A percentile compares a stretch with the other conserved stretches of the same genome.
phyloP scores from a whole-genome alignment of 2,329 filamentous ascomycete species.

The Fusarium kyushuense region DNA sequence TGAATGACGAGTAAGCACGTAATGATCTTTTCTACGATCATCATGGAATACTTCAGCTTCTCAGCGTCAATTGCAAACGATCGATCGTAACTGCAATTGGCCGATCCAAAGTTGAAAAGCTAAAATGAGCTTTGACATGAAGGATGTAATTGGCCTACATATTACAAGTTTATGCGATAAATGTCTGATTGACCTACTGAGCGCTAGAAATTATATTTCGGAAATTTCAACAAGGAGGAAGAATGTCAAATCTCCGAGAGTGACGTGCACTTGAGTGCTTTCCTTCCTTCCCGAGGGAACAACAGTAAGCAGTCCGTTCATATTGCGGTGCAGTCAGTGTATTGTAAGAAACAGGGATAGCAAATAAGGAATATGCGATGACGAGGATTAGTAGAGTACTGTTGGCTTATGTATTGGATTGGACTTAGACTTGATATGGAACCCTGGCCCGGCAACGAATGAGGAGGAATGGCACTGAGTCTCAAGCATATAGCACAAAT shows the following conservation, averaged over 20 bases:
- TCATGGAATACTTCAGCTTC: neutral
- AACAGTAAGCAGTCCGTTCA: neutral
- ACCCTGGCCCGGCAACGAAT: slow-evolving; percentile 26
- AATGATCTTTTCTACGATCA: neutral
- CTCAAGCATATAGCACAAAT: slow-evolving; percentile 10
- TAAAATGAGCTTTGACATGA: slow-evolving; percentile 20
- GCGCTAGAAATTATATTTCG: slow-evolving; percentile 33
- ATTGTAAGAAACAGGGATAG: slow-evolving; percentile 30
- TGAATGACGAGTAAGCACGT: slow-evolving; percentile 4
- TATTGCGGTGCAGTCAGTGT: neutral
- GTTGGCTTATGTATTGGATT: neutral
- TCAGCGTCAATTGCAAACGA: slow-evolving; percentile 5
- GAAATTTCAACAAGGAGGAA: slow-evolving; percentile 40
- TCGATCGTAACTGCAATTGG: slow-evolving; percentile 28
- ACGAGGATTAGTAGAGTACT: slow-evolving; percentile 9
- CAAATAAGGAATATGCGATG: slow-evolving; percentile 8
- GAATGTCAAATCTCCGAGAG: slow-evolving; percentile 46
- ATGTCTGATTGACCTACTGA: slow-evolving; percentile 23
- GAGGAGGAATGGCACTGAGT: slow-evolving; percentile 4
- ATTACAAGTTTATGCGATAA: slow-evolving; percentile 15
- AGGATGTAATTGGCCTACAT: slow-evolving; percentile 35
- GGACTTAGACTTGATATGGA: slow-evolving; percentile 13
- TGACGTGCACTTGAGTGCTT: slow-evolving; percentile 16
- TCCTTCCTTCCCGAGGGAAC: neutral
- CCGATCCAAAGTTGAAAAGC: slow-evolving; percentile 6